Conservation (phyloP, 108 stramenopile genomes). For the Fistulifera pelliculosa region DNA sequence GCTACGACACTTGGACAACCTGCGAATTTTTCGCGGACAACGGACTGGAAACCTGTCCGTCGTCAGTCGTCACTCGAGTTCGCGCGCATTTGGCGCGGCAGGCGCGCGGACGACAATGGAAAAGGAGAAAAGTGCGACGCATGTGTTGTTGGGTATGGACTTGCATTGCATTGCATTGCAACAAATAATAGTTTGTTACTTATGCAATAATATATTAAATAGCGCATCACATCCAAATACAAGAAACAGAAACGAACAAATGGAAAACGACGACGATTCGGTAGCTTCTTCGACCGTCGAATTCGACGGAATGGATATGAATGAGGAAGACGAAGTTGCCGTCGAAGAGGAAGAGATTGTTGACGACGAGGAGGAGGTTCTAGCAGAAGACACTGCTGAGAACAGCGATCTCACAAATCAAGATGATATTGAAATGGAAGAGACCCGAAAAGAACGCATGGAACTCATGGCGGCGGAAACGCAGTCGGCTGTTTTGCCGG, state of each 20-base stretch:
- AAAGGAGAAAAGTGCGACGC: too few species aligned
- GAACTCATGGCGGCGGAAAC: constrained; percentile 55
- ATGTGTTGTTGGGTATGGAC: too few species aligned
- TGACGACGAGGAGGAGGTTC: constrained; percentile 9
- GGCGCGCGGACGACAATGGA: too few species aligned
- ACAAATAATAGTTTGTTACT: too few species aligned
- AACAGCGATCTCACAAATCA: constrained; percentile 22
- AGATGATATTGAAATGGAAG: constrained; percentile 51
- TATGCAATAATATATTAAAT: too few species aligned
- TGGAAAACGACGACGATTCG: constrained; percentile 19
- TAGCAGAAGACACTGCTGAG: constrained; percentile 12
- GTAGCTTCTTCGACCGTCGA: constrained; percentile 33
- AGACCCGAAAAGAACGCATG: constrained; percentile 50
- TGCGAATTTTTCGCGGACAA: too few species aligned
- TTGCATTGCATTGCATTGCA: too few species aligned
- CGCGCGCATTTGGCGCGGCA: too few species aligned
- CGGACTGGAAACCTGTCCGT: too few species aligned
- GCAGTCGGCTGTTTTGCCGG: constrained; percentile 1
- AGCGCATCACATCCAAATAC: too few species aligned
- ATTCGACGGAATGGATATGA: constrained; percentile 47
- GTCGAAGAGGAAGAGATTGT: constrained; percentile 4
- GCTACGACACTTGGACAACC: too few species aligned
- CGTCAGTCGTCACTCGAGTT: too few species aligned
- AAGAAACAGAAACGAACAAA: background rate
- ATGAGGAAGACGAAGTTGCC: constrained; percentile 27